A percentile compares a stretch with the other conserved stretches of the same genome.
Evolutionary conservation across 192 early-diverging fungal genomes (phyloP).

Genomic region (Backusella tuberculispora): DNA sequence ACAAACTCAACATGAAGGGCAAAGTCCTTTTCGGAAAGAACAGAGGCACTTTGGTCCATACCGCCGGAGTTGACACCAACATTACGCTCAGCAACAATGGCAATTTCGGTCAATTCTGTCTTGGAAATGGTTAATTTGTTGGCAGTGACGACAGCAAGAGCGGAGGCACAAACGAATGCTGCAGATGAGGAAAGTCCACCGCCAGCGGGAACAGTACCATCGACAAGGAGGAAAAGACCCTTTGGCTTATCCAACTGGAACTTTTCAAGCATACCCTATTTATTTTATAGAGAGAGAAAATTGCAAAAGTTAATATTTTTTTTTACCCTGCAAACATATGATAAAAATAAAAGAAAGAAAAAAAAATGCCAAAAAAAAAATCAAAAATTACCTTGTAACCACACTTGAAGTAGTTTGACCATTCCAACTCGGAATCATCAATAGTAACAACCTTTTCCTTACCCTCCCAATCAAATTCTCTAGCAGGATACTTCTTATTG

Average conservation of each 20-base stretch:
- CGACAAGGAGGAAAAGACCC: conserved; percentile 72
- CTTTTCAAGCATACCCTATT: conserved; percentile 62
- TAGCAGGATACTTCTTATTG: conserved; percentile 51
- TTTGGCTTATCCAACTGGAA: conserved; percentile 47
- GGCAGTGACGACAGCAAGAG: conserved; percentile 66
- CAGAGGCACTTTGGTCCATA: conserved; percentile 93
- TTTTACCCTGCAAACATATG: background rate
- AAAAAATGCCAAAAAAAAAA: no score
- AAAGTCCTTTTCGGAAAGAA: conserved; percentile 71
- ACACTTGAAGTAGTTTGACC: conserved; percentile 94
- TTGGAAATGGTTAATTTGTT: conserved; percentile 50
- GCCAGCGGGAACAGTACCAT: conserved; percentile 82
- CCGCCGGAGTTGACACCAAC: conserved; percentile 78
- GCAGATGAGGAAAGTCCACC: conserved; percentile 87
- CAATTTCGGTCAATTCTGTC: conserved; percentile 65
- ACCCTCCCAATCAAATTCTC: conserved; percentile 56
- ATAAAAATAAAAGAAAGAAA: no score
- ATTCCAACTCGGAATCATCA: conserved; percentile 69
- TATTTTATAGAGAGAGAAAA: background rate
- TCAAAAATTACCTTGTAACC: conserved; percentile 70
- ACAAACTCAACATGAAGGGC: conserved; percentile 84
- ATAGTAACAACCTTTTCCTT: conserved; percentile 65
- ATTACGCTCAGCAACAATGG: conserved; percentile 83
- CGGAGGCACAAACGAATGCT: conserved; percentile 81
- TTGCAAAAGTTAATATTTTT: conserved; percentile 3